phyloP scores from a whole-genome alignment of 2,329 filamentous ascomycete genomes.

The Coniochaeta hoffmannii region DNA sequence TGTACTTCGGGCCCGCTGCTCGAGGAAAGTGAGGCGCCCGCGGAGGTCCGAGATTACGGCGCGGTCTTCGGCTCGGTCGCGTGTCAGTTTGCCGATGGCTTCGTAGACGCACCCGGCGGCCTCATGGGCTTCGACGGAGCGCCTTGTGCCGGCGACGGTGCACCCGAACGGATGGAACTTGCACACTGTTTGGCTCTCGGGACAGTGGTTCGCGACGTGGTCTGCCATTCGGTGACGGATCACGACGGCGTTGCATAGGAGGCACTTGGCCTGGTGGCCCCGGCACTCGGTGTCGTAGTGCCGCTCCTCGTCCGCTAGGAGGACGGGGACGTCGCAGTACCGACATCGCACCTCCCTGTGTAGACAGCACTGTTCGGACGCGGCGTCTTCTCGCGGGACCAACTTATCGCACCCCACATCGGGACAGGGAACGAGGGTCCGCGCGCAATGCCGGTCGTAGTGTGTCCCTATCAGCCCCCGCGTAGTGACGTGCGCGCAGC shows the following conservation, averaged over 20 bases:
- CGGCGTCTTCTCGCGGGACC: constrained; percentile 38
- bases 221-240: constrained; percentile 35
- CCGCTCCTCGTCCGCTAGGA: constrained; percentile 39
- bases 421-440: constrained; percentile 48
- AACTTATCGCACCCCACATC: constrained; percentile 42
- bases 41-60: constrained; percentile 31
- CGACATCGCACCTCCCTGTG: constrained; percentile 27
- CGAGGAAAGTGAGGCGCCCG: constrained; percentile 18
- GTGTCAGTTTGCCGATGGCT: constrained; percentile 37
- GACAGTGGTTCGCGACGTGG: constrained; percentile 39
- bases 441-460: constrained; percentile 48
- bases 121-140: constrained; percentile 36
- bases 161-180: constrained; percentile 44
- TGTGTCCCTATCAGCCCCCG: constrained; percentile 50
- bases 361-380: neutral
- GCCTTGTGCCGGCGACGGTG: constrained; percentile 28
- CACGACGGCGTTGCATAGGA: constrained; percentile 38
- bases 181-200: constrained; percentile 31
- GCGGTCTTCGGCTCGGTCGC: constrained; percentile 37
- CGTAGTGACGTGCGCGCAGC: constrained; percentile 42
- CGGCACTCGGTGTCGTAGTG: constrained; percentile 35
- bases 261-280: constrained; percentile 39
- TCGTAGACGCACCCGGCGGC: constrained; percentile 41
- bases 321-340: constrained; percentile 44
- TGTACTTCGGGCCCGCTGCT: constrained; percentile 25